Conservation (phyloP, 1,284 basidiomycete genomes). For the Leccinum angustisporum region DNA sequence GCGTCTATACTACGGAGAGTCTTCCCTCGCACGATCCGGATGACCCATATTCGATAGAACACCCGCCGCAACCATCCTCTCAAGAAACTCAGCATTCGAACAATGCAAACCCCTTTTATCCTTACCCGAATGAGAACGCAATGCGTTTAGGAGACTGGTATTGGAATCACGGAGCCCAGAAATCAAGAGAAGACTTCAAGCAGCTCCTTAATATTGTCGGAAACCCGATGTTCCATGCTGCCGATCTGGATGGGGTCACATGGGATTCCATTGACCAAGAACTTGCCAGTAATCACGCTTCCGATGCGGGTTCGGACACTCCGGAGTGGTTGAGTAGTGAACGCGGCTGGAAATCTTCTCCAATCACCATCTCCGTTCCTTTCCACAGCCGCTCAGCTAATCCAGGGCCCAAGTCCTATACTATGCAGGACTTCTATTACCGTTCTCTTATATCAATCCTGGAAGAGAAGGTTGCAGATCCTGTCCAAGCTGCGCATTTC, state of each 20-base stretch:
- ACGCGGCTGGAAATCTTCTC: not conserved
- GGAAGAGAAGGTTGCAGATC: not conserved
- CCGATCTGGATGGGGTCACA: not conserved
- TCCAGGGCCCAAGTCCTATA: not conserved
- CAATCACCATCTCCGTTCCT: not conserved
- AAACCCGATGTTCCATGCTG: not conserved
- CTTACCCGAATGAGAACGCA: not conserved
- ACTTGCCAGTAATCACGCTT: not conserved
- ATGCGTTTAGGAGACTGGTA: not conserved
- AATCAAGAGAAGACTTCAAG: not conserved
- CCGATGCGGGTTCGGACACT: not conserved
- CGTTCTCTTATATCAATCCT: not conserved
- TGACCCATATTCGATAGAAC: not conserved
- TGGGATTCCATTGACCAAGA: not conserved
- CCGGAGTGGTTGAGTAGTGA: not conserved
- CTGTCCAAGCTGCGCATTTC: not conserved
- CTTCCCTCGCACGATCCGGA: not conserved
- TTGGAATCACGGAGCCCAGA: not conserved
- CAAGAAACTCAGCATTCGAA: not conserved
- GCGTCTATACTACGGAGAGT: not conserved
- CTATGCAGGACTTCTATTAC: not conserved
- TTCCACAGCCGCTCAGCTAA: not conserved
- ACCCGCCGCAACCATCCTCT: not conserved
- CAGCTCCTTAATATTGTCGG: not conserved
- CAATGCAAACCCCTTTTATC: not conserved